A percentile compares a stretch with the other conserved stretches of the same genome.
Evolutionary conservation across 2,329 filamentous ascomycete genomes (phyloP).

Genomic region (Periconia sp.): DNA sequence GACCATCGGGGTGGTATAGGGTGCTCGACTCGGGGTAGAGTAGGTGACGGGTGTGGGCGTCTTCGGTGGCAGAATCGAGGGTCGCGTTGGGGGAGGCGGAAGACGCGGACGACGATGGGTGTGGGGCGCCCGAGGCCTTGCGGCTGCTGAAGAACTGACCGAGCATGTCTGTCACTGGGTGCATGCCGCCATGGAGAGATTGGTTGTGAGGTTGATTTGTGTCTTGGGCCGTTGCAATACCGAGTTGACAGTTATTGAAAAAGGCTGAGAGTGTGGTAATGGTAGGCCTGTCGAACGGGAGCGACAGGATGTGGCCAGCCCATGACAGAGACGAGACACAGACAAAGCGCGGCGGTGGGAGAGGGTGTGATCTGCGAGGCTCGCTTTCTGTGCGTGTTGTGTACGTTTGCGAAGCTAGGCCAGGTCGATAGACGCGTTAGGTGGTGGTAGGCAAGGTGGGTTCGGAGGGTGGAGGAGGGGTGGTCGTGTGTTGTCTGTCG

Average conservation of each 20-base stretch:
- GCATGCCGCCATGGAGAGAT: constrained; percentile 9
- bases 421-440: too few relatives aligned
- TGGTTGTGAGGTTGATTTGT: neutral
- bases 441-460: too few relatives aligned
- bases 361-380: neutral
- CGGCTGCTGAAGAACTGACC: constrained; percentile 44
- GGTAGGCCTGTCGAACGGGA: constrained; percentile 21
- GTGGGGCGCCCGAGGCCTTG: constrained; percentile 10
- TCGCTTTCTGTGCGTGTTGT: neutral
- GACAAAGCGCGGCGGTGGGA: neutral
- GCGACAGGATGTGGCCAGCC: constrained; percentile 22
- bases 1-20: constrained; percentile 39
- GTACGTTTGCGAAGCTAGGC: too few relatives aligned
- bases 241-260: constrained; percentile 17
- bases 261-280: constrained; percentile 10
- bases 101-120: constrained; percentile 2
- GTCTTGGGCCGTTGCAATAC: neutral
- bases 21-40: constrained; percentile 44
- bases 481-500: too few relatives aligned
- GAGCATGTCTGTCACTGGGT: constrained; percentile 37
- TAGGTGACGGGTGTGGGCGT: constrained; percentile 44
- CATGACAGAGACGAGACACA: constrained; percentile 16
- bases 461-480: too few relatives aligned
- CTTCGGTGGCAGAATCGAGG: constrained; percentile 43
- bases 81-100: constrained; percentile 28